phyloP scores from a whole-genome alignment of 805 yeast species.

The Clavispora carvajalis region DNA sequence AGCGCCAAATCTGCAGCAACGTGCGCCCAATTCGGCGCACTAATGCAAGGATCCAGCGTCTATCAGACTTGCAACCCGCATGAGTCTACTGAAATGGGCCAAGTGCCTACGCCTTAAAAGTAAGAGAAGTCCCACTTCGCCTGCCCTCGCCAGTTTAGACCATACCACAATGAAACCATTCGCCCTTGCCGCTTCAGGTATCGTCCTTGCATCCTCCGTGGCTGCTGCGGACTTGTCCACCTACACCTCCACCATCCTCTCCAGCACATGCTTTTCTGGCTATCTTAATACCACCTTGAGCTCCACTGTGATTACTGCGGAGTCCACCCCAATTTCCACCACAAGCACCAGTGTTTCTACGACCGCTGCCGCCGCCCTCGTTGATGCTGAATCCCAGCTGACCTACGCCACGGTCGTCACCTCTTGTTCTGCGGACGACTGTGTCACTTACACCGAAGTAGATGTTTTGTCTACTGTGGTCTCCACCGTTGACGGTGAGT shows the following conservation, averaged over 20 bases:
- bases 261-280: conserved; percentile 7
- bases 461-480: conserved; percentile 30
- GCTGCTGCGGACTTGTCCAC: conserved; percentile 9
- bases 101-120: not conserved
- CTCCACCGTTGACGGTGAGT: conserved; percentile 33
- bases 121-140: not conserved
- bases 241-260: conserved; percentile 12
- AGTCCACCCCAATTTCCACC: not conserved
- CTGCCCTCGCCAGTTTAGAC: too few species aligned
- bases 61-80: not conserved
- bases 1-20: too few species aligned
- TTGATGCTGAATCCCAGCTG: conserved; percentile 3
- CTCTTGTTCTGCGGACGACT: conserved; percentile 24
- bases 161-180: conserved; percentile 6
- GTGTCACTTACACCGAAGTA: conserved; percentile 31
- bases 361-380: not conserved
- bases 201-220: conserved; percentile 2
- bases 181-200: conserved; percentile 5
- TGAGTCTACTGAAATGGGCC: not conserved
- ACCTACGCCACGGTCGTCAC: conserved; percentile 18
- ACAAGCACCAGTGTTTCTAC: too few species aligned
- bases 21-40: too few species aligned
- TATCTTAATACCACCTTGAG: not conserved
- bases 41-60: too few species aligned
- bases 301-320: not conserved